These are phyloP conservation scores for Stylonectria norvegica DNA, from an alignment of 2,329 filamentous ascomycete species.

Conservation along the genomic window DNA sequence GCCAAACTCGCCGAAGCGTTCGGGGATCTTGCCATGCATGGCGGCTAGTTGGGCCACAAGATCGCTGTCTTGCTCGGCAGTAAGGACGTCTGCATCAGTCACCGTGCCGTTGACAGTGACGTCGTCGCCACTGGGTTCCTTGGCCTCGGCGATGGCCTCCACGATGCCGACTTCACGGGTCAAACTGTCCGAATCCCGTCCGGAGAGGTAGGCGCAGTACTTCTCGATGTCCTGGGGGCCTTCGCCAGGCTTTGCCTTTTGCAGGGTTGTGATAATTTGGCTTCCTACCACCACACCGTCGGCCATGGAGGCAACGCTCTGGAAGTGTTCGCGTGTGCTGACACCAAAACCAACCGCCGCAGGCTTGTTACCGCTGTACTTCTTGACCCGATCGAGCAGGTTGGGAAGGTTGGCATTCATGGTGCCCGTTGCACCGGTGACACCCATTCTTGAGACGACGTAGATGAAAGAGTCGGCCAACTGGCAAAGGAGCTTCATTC, in stretches of 20 bases:
- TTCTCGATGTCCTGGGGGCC: constrained; percentile 70
- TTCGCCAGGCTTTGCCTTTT: constrained; percentile 31
- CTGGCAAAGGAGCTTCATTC: constrained; percentile 93
- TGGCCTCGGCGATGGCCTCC: constrained; percentile 60
- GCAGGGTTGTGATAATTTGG: constrained; percentile 82
- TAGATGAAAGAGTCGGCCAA: constrained; percentile 99
- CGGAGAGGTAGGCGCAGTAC: constrained; percentile 71
- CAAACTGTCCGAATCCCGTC: constrained; percentile 41
- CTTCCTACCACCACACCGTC: constrained; percentile 97
- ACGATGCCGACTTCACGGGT: constrained; percentile 68
- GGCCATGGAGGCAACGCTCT: constrained; percentile 76
- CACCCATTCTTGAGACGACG: constrained; percentile 94
- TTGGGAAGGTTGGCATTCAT: constrained; percentile 79
- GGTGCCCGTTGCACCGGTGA: constrained; percentile 83
- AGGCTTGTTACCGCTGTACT: constrained; percentile 85
- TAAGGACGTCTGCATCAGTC: constrained; percentile 66
- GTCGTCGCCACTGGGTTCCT: constrained; percentile 32
- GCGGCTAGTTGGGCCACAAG: constrained; percentile 82
- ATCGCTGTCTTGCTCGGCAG: constrained; percentile 49
- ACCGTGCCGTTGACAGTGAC: constrained; percentile 58
- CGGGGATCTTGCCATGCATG: constrained; percentile 74
- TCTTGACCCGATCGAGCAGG: constrained; percentile 80
- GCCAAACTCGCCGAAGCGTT: constrained; percentile 91
- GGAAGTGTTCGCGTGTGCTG: constrained; percentile 90
- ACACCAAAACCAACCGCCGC: constrained; percentile 95